phyloP scores from a whole-genome alignment of 352 stramenopile species.

The Phytophthora constricta region DNA sequence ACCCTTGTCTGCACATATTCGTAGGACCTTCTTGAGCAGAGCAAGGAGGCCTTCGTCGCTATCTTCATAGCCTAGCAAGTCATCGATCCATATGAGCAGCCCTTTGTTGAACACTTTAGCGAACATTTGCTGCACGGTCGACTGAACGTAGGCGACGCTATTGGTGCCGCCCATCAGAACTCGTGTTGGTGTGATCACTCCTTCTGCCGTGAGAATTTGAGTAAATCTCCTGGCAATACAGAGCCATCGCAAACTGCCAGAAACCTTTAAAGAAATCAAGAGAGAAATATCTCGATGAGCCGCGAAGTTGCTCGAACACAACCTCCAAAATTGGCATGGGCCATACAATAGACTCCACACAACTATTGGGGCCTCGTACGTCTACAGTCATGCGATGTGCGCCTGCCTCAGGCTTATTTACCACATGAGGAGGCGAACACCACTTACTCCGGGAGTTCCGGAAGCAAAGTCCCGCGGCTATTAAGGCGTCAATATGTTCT shows the following conservation, averaged over 20 bases:
- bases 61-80: background rate
- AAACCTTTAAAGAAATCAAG: constrained; percentile 21
- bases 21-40: background rate
- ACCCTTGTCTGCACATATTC: constrained; percentile 2
- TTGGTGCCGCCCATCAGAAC: constrained; percentile 16
- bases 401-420: background rate
- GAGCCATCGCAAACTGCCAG: constrained; percentile 13
- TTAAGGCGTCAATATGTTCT: constrained; percentile 5
- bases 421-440: constrained; percentile 1
- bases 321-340: constrained; percentile 20
- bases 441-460: constrained; percentile 6
- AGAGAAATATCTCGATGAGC: constrained; percentile 3
- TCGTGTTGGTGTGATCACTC: constrained; percentile 4
- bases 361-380: background rate
- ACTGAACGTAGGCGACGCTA: constrained; percentile 5
- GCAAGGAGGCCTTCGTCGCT: background rate
- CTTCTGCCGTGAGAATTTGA: constrained; percentile 9
- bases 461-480: constrained; percentile 3
- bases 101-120: constrained; percentile 13
- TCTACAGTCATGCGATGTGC: constrained; percentile 10
- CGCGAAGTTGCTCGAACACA: constrained; percentile 2
- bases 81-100: constrained; percentile 21
- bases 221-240: constrained; percentile 13
- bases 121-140: constrained; percentile 20
- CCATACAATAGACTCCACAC: constrained; percentile 1